Conservation (phyloP, 192 early-diverging fungal genomes). For the Coemansia sp. region DNA sequence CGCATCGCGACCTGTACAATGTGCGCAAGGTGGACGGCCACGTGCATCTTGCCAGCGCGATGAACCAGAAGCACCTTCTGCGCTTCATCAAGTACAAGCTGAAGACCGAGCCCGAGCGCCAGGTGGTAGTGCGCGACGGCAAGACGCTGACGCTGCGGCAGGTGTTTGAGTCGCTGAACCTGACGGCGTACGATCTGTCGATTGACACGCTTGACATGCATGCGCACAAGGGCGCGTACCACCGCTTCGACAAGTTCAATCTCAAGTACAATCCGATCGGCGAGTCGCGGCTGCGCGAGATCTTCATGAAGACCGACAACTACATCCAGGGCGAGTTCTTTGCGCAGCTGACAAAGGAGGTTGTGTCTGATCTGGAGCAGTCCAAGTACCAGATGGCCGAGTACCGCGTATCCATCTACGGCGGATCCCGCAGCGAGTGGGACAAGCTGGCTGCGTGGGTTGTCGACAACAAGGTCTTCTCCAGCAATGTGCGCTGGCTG, state of each 20-base stretch:
- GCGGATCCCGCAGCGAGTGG: constrained; percentile 83
- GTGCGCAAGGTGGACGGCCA: constrained; percentile 98
- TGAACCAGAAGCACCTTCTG: constrained; percentile 96
- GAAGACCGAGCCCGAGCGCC: constrained; percentile 70
- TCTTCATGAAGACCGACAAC: constrained; percentile 97
- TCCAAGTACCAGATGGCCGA: constrained; percentile 96
- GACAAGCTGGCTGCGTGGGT: constrained; percentile 94
- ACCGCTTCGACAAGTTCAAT: constrained; percentile 97
- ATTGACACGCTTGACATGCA: constrained; percentile 98
- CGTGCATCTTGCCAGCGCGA: constrained; percentile 89
- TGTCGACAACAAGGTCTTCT: constrained; percentile 86
- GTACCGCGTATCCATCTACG: constrained; percentile 94
- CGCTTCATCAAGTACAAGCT: constrained; percentile 95
- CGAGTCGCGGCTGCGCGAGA: constrained; percentile 90
- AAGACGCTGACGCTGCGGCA: constrained; percentile 76
- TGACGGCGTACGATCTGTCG: constrained; percentile 91
- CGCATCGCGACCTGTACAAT: constrained; percentile 97
- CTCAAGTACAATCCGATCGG: constrained; percentile 96
- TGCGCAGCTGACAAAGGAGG: constrained; percentile 93
- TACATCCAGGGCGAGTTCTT: constrained; percentile 82
- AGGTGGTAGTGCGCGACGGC: constrained; percentile 85
- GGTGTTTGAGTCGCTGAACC: constrained; percentile 87
- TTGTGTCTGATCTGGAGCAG: constrained; percentile 83
- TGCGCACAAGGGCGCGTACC: constrained; percentile 94
- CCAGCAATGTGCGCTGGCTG: constrained; percentile 93